Base-by-base conservation (phyloP, 2,329 filamentous ascomycete genomes). In the Bimuria novae-zelandiae region DNA sequence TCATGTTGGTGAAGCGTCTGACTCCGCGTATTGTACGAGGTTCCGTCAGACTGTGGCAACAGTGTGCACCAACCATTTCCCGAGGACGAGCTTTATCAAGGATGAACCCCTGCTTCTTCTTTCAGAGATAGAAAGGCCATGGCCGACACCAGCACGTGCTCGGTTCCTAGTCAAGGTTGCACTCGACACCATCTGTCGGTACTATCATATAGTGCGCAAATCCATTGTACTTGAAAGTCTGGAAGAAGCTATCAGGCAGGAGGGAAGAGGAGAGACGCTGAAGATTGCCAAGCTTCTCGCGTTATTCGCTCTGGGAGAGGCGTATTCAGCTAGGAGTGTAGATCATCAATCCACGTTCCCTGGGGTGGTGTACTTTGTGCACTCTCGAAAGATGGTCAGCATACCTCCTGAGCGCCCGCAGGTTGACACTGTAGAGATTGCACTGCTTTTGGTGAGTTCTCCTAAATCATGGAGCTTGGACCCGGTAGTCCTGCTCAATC, bases 251-350 rank as follows among this genome's bases (percentile, higher is more conserved):
- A 70, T 77, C n/a, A 62, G 69, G 43, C 71, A 74, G 32, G 66
- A 69, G 2, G 57, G 63, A 6, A 71, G 68, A 10, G 68, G 64
- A 4, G 70, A 74, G 33, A 64, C 68, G 0, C 54, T 77, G 0
- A 52, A 70, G 0, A 71, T 68, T 11, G 76, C 75, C 55, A 79
- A 79, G 40, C 51, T 80, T 0, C 77, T 75, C 67, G 76, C 75
- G 0, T 39, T 80, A 3, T 78, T 80, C 54, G 78, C 78, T 0
- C 68, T 80, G 5, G 78, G 78, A 0, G 77, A 80, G 52, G 72
- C 77, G 27, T 80, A 79, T 25, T 78, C 78, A 0, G 74, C 72
- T 0, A 65, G 76, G n/a, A 70, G 73, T 2, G 70, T 59, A 3
- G 52, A 72, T 2, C 52, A 69, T 0, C 70, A 69, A 7, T 59